Conservation (phyloP, 306 rosid genomes). For the Begonia fuchsioides region DNA sequence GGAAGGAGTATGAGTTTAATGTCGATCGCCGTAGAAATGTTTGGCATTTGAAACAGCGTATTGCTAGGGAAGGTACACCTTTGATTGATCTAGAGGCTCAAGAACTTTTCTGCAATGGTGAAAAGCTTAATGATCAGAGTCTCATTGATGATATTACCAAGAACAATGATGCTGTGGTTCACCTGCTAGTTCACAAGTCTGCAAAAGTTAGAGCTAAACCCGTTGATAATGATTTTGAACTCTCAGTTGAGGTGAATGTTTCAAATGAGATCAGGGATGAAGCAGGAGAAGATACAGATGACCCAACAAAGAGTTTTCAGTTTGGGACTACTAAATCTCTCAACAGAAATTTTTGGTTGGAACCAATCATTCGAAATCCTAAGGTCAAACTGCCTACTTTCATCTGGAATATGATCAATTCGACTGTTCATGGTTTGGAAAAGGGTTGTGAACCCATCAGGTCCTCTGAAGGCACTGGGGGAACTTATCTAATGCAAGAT, state of each 20-base stretch:
- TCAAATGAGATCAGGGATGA: slow-evolving; percentile 7
- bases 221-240: slow-evolving; percentile 39
- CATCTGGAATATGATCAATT: slow-evolving; percentile 29
- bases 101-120: slow-evolving; percentile 37
- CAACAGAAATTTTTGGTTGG: slow-evolving; percentile 27
- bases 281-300: slow-evolving; percentile 7
- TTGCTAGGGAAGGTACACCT: slow-evolving; percentile 29
- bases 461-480: slow-evolving; percentile 74
- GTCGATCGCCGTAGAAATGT: slow-evolving; percentile 46
- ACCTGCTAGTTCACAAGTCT: slow-evolving; percentile 34
- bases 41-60: slow-evolving; percentile 35
- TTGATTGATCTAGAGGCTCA: slow-evolving; percentile 33
- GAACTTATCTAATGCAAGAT: slow-evolving; percentile 68
- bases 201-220: slow-evolving; percentile 37
- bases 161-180: slow-evolving; percentile 34
- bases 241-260: slow-evolving; percentile 31
- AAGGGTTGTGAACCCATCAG: slow-evolving; percentile 29
- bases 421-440: slow-evolving; percentile 32
- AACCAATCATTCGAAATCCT: slow-evolving; percentile 27
- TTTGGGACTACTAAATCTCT: slow-evolving; percentile 5
- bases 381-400: slow-evolving; percentile 20
- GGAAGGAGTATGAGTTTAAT: slow-evolving; percentile 37
- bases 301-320: slow-evolving; percentile 9
- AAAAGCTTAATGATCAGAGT: slow-evolving; percentile 42
- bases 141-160: slow-evolving; percentile 34